Conservation (phyloP, 2,329 filamentous ascomycete genomes). For the Bipolaris gigantea region DNA sequence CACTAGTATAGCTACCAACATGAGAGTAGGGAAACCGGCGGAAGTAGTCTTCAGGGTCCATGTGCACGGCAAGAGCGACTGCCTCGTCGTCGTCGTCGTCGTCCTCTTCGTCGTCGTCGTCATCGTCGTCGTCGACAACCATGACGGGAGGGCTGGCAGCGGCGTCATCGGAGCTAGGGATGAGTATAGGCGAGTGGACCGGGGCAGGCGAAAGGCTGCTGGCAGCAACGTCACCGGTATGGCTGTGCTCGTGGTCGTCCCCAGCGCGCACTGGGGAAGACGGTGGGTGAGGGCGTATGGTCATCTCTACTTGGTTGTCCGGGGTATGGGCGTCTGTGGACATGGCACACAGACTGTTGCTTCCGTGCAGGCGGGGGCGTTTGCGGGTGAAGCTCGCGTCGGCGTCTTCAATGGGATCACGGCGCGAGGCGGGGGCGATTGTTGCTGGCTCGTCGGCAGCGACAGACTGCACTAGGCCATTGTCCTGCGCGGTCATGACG, state of each 20-base stretch:
- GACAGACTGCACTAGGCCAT: conserved; percentile 40
- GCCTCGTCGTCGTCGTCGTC: conserved; percentile 28
- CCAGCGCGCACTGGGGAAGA: conserved; percentile 29
- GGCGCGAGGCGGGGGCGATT: conserved; percentile 40
- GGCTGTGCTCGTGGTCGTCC: conserved; percentile 16
- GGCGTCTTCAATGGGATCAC: conserved; percentile 50
- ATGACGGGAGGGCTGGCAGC: conserved; percentile 42
- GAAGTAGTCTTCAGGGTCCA: conserved; percentile 36
- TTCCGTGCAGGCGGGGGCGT: conserved; percentile 48
- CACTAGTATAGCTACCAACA: conserved; percentile 19
- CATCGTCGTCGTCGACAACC: conserved; percentile 44
- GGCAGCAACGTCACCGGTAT: conserved; percentile 9
- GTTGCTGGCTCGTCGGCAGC: conserved; percentile 36
- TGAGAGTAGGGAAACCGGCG: conserved; percentile 35
- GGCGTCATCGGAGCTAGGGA: conserved; percentile 21
- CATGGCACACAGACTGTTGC: conserved; percentile 35
- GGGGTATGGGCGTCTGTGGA: conserved; percentile 29
- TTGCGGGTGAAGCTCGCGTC: conserved; percentile 51
- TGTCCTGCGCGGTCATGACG: conserved; percentile 40
- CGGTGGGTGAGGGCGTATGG: conserved; percentile 43
- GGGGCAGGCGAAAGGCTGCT: conserved; percentile 11
- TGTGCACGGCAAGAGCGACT: conserved; percentile 19
- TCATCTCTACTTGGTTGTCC: conserved; percentile 42
- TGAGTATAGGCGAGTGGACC: conserved; percentile 16
- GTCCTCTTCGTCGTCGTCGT: conserved; percentile 35